Evolutionary conservation across 306 rosid genomes (phyloP), one percentile per base, ranked within the genome.

Genomic region (Fragaria ananassa): DNA sequence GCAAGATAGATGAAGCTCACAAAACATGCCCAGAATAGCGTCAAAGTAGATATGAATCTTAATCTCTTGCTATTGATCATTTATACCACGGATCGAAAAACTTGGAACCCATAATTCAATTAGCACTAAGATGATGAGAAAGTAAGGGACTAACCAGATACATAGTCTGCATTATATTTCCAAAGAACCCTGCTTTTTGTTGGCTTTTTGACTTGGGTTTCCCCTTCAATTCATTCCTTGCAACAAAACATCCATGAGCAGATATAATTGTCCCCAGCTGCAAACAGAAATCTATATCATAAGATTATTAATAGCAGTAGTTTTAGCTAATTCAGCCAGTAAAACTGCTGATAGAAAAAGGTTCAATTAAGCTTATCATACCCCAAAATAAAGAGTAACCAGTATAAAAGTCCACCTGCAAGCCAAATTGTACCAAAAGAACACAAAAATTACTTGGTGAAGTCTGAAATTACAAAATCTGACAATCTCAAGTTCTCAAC

Each of bases 401-500:
- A 91, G 75, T 5, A 87, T 79, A 84, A 86, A 89, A 77, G 94
- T 89, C 97, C 97, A 91, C 88, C 97, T 91, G 89, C 81, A 78
- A 81, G 62, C 64, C 68, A 49, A 68, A 57, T 64, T 58, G 46
- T 49, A 62, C 17, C 41, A 64, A 39, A 14, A 11, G 37, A 51
- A 53, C 49, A 68, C 2, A 31, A 45, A 56, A 9, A 70, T 80
- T 18, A 71, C 46, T 63, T 15, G 23, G 68, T 53, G 54, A 45
- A 60, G 66, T n/a, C 10, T 42, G 44, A 49, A 74, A 61, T 68
- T 6, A 25, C 75, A 49, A 60, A 29, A 29, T 49, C 65, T 49
- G 15, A 53, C 46, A 19, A 15, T 12, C 29, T 4, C 17, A 42
- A 63, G 27, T n/a, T 19, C 11, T n/a, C 27, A 54, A n/a, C 46